Evolutionary conservation across 805 yeast species (phyloP), one percentile per base, ranked within the genome.

Genomic region (Grigorovia yakushimaensis): DNA sequence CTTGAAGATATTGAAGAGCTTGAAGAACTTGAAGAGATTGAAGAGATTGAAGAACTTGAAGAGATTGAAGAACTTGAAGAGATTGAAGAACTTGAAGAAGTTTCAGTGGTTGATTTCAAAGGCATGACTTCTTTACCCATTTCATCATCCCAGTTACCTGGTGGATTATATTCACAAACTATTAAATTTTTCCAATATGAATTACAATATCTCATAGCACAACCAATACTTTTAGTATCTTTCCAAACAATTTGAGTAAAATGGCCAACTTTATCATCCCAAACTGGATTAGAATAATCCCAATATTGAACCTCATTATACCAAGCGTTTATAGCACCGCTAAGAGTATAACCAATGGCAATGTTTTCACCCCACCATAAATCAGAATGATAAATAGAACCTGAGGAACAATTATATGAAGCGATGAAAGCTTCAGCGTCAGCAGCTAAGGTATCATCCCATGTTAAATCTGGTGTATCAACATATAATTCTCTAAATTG

Each of bases 221-320:
- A 84, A 45, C 91, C 93, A 18, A 84, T 62, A 53, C 75, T 65
- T 6, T 77, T 66, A 37, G 84, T 68, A 13, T 71, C 56, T 52
- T 75, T 76, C 93, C 93, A 84, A 22, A 84, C 76, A 35, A 83
- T 58, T 66, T 84, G 91, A 15, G 91, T 83, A 70, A 84, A 84
- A 61, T 84, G 94, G 47, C 86, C 86, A 18, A 54, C 36, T 50
- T 53, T 47, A 66, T 71, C 47, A 72, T 71, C 54, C 66, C 70
- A 48, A 77, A 81, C 50, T 60, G 61, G 45, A 61, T 62, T 23
- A 81, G 78, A 44, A 67, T 64, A 83, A 64, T 76, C 67, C 66
- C 82, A 84, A 45, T 61, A 49, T 10, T 57, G 47, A 53, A 81
- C 82, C 68, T 84, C 91, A 49, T 70, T 64, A 66, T 84, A 84